Base-by-base conservation (phyloP, 305 asterid genomes). In the Fraxinus albicans region DNA sequence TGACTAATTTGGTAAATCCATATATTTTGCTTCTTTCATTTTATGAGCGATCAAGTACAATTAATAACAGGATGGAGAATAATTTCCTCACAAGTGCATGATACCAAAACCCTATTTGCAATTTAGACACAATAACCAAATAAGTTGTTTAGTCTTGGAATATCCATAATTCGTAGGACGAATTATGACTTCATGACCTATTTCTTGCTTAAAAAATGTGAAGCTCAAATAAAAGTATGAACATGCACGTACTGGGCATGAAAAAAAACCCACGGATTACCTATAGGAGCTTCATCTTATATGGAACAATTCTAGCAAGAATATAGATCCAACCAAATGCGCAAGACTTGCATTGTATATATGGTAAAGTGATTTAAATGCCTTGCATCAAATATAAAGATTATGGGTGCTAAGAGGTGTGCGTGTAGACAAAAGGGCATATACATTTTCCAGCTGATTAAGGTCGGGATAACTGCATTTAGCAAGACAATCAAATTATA, bases 391-490 rank as follows among this genome's bases (percentile, higher is more conserved):
- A 8, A 65, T 27, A 27, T 9, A 65, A 25, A 65, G 35, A 23
- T 8, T 65, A 25, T 12, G 12, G 6, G 25, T 29, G 36, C 15
- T 29, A 27, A 63, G 33, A 63, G 72, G 33, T 27, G 21, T 67
- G 38, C 74, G 31, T 10, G 36, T 10, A 27, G 35, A 29, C 4
- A 67, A 34, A 67, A 27, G 13, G 36, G 38, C 74, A 67, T 7
- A 25, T 67, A 67, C 8, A 12, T 67, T 63, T 93, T 94, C 88
- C 98, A 94, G 95, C 91, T 94, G 63, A 91, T 93, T 87, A 89
- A 96, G 63, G 63, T 53, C 63, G 0, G 63, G 23, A 53, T 15
- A 17, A 53, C 8, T 15, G 63, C 63, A 53, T 53, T 53, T 17
- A 53, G 63, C 63, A 4, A 53, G 63, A 53, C 23, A 17, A 5